phyloP scores from a whole-genome alignment of 331 rosid species.

The Rosa hybrid region DNA sequence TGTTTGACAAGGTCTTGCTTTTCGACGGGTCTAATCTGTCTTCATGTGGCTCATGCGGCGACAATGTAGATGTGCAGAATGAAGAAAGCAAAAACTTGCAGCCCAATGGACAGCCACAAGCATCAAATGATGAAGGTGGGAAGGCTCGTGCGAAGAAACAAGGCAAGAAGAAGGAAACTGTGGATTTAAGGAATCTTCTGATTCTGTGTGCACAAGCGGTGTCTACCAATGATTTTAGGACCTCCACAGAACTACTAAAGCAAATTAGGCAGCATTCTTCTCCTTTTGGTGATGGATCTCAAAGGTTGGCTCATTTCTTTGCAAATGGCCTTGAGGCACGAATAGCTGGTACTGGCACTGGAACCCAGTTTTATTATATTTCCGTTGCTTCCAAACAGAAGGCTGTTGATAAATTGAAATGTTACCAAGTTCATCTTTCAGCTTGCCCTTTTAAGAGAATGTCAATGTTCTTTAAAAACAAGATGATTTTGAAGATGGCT shows the following conservation, averaged over 20 bases:
- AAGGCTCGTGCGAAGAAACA: constrained; percentile 62
- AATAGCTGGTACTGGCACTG: constrained; percentile 62
- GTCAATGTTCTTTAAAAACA: constrained; percentile 51
- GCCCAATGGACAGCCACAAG: constrained; percentile 30
- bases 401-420: constrained; percentile 51
- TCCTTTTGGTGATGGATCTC: constrained; percentile 66
- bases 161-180: constrained; percentile 56
- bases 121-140: constrained; percentile 44
- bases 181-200: constrained; percentile 77
- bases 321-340: constrained; percentile 81
- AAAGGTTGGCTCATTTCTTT: constrained; percentile 79
- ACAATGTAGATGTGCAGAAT: constrained; percentile 19
- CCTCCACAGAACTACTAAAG: constrained; percentile 64
- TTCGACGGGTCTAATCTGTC: not conserved
- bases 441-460: constrained; percentile 70
- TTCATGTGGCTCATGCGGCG: not conserved
- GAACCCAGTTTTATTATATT: constrained; percentile 39
- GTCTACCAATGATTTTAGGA: constrained; percentile 57
- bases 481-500: constrained; percentile 53
- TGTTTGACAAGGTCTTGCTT: constrained; percentile 55
- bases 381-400: constrained; percentile 41
- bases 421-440: constrained; percentile 56
- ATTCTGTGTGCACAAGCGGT: constrained; percentile 85
- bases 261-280: constrained; percentile 81
- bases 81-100: constrained; percentile 29